Evolutionary conservation across 2,329 filamentous ascomycete species (phyloP).

Genomic region (Cladophialophora yegresii): DNA sequence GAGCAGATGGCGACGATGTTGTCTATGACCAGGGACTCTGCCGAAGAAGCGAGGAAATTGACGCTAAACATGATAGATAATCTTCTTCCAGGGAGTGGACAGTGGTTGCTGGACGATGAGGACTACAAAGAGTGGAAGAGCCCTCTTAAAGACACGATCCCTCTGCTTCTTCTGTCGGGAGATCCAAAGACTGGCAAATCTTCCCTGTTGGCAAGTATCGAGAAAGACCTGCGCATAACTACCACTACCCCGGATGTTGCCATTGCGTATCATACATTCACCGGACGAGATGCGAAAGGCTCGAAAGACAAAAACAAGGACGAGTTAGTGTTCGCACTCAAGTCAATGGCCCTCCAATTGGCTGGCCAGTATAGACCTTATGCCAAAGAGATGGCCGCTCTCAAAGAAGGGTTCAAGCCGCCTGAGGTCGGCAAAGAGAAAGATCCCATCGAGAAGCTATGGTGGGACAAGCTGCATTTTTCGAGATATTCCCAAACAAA

Average conservation of each 20-base stretch:
- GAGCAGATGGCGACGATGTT: slow-evolving; percentile 4
- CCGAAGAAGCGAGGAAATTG: slow-evolving; percentile 2
- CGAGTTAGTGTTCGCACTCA: neutral
- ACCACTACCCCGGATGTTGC: neutral
- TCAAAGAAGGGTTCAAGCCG: slow-evolving; percentile 5
- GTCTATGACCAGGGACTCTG: slow-evolving; percentile 1
- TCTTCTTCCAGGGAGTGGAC: neutral
- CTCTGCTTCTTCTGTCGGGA: neutral
- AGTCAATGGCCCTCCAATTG: neutral
- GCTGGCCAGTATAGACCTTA: slow-evolving; percentile 5
- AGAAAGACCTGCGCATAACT: neutral
- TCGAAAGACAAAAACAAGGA: neutral
- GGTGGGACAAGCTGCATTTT: slow-evolving; percentile 10
- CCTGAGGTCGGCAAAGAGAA: slow-evolving; percentile 4
- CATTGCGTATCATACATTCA: neutral
- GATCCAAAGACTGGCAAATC: neutral
- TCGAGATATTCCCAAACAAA: slow-evolving; percentile 6
- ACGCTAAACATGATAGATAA: neutral
- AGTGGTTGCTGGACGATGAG: neutral
- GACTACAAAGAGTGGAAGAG: neutral
- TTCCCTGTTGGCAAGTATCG: neutral
- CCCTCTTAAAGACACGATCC: neutral
- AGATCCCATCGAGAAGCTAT: slow-evolving; percentile 5
- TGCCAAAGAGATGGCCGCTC: slow-evolving; percentile 5
- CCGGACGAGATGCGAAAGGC: neutral